Percentiles rank a stretch among this genome's conserved stretches.
These are phyloP conservation scores for Neurospora sublineolata DNA, from an alignment of 495 filamentous ascomycete species.

Conservation along the genomic window DNA sequence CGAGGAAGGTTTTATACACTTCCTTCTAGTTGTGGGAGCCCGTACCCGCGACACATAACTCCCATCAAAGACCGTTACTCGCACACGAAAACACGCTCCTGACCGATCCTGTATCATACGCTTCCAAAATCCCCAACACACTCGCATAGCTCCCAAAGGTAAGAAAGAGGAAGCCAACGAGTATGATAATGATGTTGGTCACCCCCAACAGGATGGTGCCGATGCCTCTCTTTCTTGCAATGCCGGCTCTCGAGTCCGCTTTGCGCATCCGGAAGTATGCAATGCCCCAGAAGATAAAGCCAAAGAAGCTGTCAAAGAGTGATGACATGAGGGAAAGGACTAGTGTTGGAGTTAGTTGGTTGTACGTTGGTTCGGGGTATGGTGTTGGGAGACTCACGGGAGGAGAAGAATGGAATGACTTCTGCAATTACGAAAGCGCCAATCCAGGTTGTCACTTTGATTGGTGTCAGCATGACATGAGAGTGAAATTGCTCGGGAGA, in stretches of 20 bases:
- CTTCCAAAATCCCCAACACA: constrained; percentile 53
- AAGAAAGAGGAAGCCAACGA: constrained; percentile 65
- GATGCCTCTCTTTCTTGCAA: constrained; percentile 46
- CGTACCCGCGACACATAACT: background rate
- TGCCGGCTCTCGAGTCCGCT: constrained; percentile 51
- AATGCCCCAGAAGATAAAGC: constrained; percentile 88
- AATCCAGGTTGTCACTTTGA: constrained; percentile 54
- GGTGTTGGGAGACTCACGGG: constrained; percentile 26
- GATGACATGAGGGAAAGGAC: constrained; percentile 78
- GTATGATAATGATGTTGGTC: constrained; percentile 58
- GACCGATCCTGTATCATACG: constrained; percentile 43
- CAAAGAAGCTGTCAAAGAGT: constrained; percentile 85
- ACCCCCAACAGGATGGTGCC: constrained; percentile 50
- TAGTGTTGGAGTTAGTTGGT: constrained; percentile 1
- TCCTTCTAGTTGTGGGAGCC: background rate
- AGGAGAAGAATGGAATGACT: constrained; percentile 84
- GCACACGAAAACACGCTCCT: constrained; percentile 51
- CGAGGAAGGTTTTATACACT: background rate
- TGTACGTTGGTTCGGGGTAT: background rate
- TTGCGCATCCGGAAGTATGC: constrained; percentile 75
- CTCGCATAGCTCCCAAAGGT: constrained; percentile 70
- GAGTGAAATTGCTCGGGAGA: background rate
- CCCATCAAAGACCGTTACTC: constrained; percentile 41
- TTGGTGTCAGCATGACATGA: constrained; percentile 9
- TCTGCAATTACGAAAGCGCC: constrained; percentile 75